Conservation (phyloP, 805 yeast species). For the Candida boleticola region DNA sequence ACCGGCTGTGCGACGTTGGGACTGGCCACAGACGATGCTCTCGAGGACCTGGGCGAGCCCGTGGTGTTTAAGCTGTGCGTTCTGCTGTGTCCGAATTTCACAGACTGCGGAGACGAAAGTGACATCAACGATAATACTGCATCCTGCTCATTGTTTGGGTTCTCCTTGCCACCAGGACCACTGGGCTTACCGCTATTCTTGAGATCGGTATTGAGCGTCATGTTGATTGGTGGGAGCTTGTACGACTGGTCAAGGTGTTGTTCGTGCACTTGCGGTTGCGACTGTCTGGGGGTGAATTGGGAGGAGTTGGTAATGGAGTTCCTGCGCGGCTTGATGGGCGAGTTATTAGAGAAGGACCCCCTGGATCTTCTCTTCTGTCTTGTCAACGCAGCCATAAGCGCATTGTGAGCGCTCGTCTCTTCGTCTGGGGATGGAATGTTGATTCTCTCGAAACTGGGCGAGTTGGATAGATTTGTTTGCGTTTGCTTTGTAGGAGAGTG, state of each 20-base stretch:
- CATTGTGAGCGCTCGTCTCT: conserved; percentile 45
- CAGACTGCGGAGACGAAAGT: conserved; percentile 48
- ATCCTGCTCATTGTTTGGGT: conserved; percentile 44
- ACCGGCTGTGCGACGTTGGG: conserved; percentile 6
- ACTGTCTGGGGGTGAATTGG: conserved; percentile 3
- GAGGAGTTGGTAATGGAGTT: conserved; percentile 2
- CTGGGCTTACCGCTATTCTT: conserved; percentile 6
- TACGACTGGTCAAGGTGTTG: conserved; percentile 1
- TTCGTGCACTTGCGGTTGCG: background rate
- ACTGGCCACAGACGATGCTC: conserved; percentile 23
- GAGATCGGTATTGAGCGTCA: conserved; percentile 15
- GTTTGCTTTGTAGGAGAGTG: background rate
- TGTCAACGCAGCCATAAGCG: conserved; percentile 41
- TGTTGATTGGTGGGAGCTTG: conserved; percentile 29
- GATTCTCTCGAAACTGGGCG: conserved; percentile 4
- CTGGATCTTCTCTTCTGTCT: conserved; percentile 27
- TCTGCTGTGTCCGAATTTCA: conserved; percentile 28
- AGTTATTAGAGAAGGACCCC: conserved; percentile 10
- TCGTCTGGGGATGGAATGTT: conserved; percentile 33
- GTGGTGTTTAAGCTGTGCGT: conserved; percentile 22
- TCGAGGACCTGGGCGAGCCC: conserved; percentile 16
- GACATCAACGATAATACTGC: conserved; percentile 57
- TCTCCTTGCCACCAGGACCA: background rate
- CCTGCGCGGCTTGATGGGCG: conserved; percentile 3
- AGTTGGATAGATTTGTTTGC: conserved; percentile 1